A percentile compares a stretch with the other conserved stretches of the same genome.
These are phyloP conservation scores for Tuber magnatum DNA, from an alignment of 495 filamentous ascomycete species.

Conservation along the genomic window DNA sequence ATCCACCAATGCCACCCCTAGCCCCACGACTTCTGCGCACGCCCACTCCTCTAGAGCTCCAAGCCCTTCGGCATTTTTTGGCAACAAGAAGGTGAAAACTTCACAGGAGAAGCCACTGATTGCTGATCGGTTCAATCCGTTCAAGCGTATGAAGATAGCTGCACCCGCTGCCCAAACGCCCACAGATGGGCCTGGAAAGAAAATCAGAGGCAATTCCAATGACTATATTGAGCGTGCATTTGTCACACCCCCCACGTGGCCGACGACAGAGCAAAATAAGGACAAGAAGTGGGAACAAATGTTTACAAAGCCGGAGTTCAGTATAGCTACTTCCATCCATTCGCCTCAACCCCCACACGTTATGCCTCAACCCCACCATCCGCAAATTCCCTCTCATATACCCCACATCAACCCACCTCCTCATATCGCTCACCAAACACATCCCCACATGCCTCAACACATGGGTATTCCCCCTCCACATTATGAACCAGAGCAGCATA, in stretches of 20 bases:
- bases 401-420: constrained; percentile 47
- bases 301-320: constrained; percentile 51
- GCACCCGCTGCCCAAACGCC: constrained; percentile 29
- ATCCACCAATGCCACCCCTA: constrained; percentile 48
- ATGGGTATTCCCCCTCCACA: constrained; percentile 49
- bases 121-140: constrained; percentile 56
- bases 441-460: constrained; percentile 42
- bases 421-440: constrained; percentile 49
- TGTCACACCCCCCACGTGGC: constrained; percentile 61
- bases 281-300: constrained; percentile 58
- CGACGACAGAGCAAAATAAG: constrained; percentile 48
- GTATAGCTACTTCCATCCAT: constrained; percentile 43
- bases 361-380: constrained; percentile 51
- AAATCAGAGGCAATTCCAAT: constrained; percentile 45
- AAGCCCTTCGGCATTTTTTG: constrained; percentile 57
- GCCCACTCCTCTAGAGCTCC: constrained; percentile 50
- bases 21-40: constrained; percentile 46
- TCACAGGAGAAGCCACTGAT: constrained; percentile 52
- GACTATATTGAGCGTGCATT: constrained; percentile 61
- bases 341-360: constrained; percentile 55
- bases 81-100: constrained; percentile 50
- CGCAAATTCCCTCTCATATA: constrained; percentile 53
- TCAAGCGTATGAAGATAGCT: constrained; percentile 60
- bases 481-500: constrained; percentile 58
- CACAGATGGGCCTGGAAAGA: constrained; percentile 15